Evolutionary conservation across 257 asterid species (phyloP).

Genomic region (Cynanchum wilfordii): DNA sequence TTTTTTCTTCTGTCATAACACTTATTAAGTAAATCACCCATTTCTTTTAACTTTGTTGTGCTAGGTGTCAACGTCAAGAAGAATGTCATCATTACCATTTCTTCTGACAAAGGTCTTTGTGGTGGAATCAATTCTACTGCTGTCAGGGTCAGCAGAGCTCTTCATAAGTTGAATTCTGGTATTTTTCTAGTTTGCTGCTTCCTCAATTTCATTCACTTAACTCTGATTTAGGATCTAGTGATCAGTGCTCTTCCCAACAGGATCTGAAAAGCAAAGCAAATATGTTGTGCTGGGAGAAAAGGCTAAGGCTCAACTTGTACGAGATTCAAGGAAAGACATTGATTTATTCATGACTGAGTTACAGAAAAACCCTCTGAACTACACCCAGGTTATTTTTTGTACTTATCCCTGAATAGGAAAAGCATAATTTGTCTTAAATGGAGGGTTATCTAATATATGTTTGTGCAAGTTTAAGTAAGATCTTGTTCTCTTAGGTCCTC

Average conservation of each 20-base stretch:
- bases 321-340: conserved; percentile 77
- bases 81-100: conserved; percentile 72
- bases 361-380: conserved; percentile 93
- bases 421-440: too few species aligned
- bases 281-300: conserved; percentile 92
- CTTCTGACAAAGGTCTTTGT: conserved; percentile 97
- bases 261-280: conserved; percentile 74
- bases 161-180: conserved; percentile 70
- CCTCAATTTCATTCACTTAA: background rate
- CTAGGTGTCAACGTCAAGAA: conserved; percentile 93
- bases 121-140: conserved; percentile 96
- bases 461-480: background rate
- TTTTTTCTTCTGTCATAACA: background rate
- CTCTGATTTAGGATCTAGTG: conserved; percentile 1
- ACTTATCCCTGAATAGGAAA: background rate
- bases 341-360: conserved; percentile 65
- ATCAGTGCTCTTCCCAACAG: conserved; percentile 30
- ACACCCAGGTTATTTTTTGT: conserved; percentile 63
- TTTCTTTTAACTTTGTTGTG: conserved; percentile 9
- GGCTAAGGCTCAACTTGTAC: conserved; percentile 89
- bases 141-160: conserved; percentile 86
- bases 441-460: background rate
- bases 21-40: background rate
- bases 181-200: conserved; percentile 12
- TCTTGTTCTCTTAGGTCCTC: background rate